Conservation (phyloP, 805 yeast species). For the Candida hispaniensis region DNA sequence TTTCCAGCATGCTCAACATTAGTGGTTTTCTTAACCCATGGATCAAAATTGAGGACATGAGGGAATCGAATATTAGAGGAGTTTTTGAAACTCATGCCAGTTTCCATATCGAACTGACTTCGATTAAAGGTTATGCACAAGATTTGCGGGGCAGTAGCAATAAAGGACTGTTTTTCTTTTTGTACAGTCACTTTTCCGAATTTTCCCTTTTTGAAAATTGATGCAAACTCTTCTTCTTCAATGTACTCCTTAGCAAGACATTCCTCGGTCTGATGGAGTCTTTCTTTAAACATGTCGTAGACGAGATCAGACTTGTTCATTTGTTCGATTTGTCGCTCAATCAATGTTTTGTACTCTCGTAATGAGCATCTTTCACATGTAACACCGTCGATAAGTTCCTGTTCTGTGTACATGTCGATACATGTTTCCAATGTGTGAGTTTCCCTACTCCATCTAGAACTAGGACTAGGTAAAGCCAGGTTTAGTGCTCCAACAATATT, state of each 20-base stretch:
- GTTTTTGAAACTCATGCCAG: constrained; percentile 76
- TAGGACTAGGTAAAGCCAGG: constrained; percentile 11
- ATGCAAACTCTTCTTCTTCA: constrained; percentile 67
- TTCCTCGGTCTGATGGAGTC: constrained; percentile 39
- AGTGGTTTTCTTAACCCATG: constrained; percentile 40
- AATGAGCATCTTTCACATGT: constrained; percentile 91
- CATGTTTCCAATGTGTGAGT: constrained; percentile 22
- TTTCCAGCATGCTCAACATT: no score
- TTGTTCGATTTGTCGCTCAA: constrained; percentile 18
- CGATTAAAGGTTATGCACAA: constrained; percentile 82
- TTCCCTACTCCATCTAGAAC: constrained; percentile 2
- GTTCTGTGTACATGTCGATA: constrained; percentile 32
- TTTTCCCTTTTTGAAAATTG: constrained; percentile 46
- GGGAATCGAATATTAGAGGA: constrained; percentile 77
- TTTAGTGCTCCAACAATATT: constrained; percentile 14
- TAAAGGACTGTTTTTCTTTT: constrained; percentile 72
- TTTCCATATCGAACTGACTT: constrained; percentile 81
- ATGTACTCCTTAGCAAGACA: constrained; percentile 60
- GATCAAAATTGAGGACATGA: constrained; percentile 47
- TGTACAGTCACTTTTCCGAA: constrained; percentile 56
- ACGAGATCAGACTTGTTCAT: constrained; percentile 4
- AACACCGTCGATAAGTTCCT: constrained; percentile 85
- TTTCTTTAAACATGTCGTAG: constrained; percentile 30
- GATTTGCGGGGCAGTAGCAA: constrained; percentile 51
- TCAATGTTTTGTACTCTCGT: constrained; percentile 27